Evolutionary conservation across 2,329 filamentous ascomycete species (phyloP), one percentile per base, ranked within the genome.

Genomic region (Aspergillus nomiae): DNA sequence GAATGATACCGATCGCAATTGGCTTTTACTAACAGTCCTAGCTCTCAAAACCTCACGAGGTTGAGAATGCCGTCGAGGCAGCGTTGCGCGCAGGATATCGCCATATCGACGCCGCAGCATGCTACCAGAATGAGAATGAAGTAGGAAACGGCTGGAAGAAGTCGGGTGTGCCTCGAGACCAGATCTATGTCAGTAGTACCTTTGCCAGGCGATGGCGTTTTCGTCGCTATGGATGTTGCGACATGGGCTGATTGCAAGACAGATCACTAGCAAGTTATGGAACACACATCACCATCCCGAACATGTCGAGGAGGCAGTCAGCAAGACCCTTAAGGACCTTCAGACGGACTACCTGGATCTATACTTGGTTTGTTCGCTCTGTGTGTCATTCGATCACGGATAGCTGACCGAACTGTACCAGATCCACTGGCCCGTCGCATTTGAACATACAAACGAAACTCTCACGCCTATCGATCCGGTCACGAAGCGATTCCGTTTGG

Each of bases 251-350:
- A 53, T 53, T n/a, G 28, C 30, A 43, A 19, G 16, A 5, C 60
- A 84, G 74, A 78, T 86, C 58, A 87, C 85, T 8, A 82, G 81
- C 67, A 88, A 88, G 74, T 76, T 87, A 9, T 88, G 85, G 85
- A 86, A 87, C 72, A 85, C 80, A 14, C 77, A 83, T 46, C 84
- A 86, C 68, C 74, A 78, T 58, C 78, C 81, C 1, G 76, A 83
- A 45, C 77, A 85, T 62, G 80, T 86, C 41, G 82, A 83, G 68
- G 74, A 77, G 58, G 83, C 79, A 3, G 72, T 86, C 21, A 76
- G 85, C 65, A 77, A 79, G 68, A 83, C 82, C 0, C 74, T 86
- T 45, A 73, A 78, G 61, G 82, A 85, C 61, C 76, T 87, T 12
- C 78, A 81, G 45, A 81, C 81, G 0, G 82, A 84, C 63, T 86